These are phyloP conservation scores for Xylariaceae sp. DNA, from an alignment of 2,329 filamentous ascomycete genomes.

Conservation along the genomic window DNA sequence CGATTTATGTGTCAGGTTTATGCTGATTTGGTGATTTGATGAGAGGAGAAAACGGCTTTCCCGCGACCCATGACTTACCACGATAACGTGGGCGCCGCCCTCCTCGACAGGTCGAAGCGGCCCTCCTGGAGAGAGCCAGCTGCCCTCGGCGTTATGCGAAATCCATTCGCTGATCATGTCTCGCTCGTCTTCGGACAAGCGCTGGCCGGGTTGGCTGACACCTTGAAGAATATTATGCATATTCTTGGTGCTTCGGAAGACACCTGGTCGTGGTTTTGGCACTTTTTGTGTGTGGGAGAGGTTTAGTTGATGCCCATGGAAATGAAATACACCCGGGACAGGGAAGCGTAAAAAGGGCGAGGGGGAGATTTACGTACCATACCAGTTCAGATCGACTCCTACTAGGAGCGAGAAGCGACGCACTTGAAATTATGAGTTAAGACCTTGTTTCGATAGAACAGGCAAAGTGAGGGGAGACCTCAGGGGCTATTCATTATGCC, in stretches of 20 bases:
- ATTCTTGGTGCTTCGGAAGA: conserved; percentile 80
- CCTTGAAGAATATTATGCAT: conserved; percentile 87
- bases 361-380: conserved; percentile 21
- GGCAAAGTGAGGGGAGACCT: neutral
- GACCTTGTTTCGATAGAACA: neutral
- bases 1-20: conserved; percentile 40
- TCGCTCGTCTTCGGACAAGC: conserved; percentile 59
- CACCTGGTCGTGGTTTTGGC: conserved; percentile 70
- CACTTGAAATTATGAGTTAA: neutral
- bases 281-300: conserved; percentile 39
- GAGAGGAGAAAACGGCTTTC: neutral
- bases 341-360: neutral
- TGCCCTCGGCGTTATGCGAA: conserved; percentile 64
- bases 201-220: conserved; percentile 59
- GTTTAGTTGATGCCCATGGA: neutral
- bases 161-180: conserved; percentile 65
- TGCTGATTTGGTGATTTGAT: neutral
- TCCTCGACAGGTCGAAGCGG: conserved; percentile 59
- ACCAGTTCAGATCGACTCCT: conserved; percentile 69
- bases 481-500: no score
- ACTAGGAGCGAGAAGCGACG: conserved; percentile 58
- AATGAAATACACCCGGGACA: neutral
- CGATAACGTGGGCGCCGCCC: conserved; percentile 69
- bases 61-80: conserved; percentile 37
- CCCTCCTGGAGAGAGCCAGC: conserved; percentile 65